Base-by-base conservation (phyloP, 2,329 filamentous ascomycete species). In the Hirsutella thompsonii region DNA sequence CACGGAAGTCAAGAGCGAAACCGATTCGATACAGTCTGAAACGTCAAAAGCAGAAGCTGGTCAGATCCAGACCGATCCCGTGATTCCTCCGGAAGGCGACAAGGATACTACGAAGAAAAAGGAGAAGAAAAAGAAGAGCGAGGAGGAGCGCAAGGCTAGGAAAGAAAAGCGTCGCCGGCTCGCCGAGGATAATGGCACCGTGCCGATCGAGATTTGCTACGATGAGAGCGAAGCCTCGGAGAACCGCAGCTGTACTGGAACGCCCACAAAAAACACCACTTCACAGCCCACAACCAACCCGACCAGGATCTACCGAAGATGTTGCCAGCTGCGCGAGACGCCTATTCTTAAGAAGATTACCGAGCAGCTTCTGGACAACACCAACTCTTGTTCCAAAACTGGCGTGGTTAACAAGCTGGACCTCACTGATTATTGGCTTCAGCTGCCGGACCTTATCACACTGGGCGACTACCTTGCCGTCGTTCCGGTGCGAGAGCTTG, bases 111-210 rank as follows among this genome's bases (percentile, higher is more conserved):
- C 63, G 8, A 81, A 80, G 52, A 95, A 93, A 63, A 92, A 87
- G 60, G 89, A 95, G 55, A 95, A 94, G 69, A 95, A 95, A 64
- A 94, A 94, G 66, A 80, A 83, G 49, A 94, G 85, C 33, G 90
- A 95, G 56, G 88, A 90, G 44, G 90, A 95, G 60, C 74, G 89
- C 34, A 94, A 93, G 56, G 86, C 92, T 45, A 77, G 89, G 41
- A 94, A 93, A 58, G 89, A 95, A 61, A 86, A 86, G 61, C 90
- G 86, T 56, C 74, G 87, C 47, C 79, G 77, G 55, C 77, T 86
- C 50, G 90, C 89, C 20, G 85, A 94, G 55, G 86, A 86, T 43
- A 94, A 92, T 56, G 90, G 90, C 8, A 76, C 77, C 8, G 76
- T 94, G 43, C 90, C 89, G 2, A 76, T 94, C 58, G 89, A 95